These are phyloP conservation scores for Tolypocladium endophyticum DNA, from an alignment of 2,329 filamentous ascomycete species.

Conservation along the genomic window DNA sequence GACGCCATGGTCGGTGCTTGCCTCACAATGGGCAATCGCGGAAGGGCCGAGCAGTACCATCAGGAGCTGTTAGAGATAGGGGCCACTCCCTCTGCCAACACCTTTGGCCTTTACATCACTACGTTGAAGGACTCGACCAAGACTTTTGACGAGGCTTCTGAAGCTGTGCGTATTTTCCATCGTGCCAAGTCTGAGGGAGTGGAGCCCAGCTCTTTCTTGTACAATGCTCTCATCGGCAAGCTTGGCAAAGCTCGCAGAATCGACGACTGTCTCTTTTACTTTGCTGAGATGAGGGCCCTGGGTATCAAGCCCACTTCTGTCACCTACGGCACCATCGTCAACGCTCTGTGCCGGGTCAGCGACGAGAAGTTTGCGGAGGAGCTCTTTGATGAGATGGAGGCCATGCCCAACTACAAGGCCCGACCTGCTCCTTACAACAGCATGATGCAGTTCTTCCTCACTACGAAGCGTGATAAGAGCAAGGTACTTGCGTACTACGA, in stretches of 20 bases:
- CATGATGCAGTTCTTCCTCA: constrained; percentile 99
- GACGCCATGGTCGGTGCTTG: constrained; percentile 95
- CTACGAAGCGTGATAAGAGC: constrained; percentile 87
- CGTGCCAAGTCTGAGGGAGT: constrained; percentile 89
- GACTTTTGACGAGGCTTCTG: constrained; percentile 94
- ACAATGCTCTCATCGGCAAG: constrained; percentile 97
- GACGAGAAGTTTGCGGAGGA: constrained; percentile 97
- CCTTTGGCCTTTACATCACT: constrained; percentile 98
- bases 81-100: constrained; percentile 87
- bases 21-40: constrained; percentile 70
- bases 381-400: constrained; percentile 98
- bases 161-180: constrained; percentile 95
- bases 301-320: constrained; percentile 94
- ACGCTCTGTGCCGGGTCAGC: constrained; percentile 90
- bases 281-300: constrained; percentile 89
- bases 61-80: constrained; percentile 87
- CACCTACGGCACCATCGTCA: constrained; percentile 96
- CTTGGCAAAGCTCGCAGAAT: constrained; percentile 95
- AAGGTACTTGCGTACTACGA: constrained; percentile 95
- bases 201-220: constrained; percentile 91
- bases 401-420: constrained; percentile 97
- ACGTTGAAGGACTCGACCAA: constrained; percentile 94
- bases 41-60: constrained; percentile 75
- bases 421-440: constrained; percentile 96
- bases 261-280: constrained; percentile 96